A percentile compares a stretch with the other conserved stretches of the same genome.
These are phyloP conservation scores for Irpex lacteus DNA, from an alignment of 1,284 basidiomycete genomes.

Conservation along the genomic window DNA sequence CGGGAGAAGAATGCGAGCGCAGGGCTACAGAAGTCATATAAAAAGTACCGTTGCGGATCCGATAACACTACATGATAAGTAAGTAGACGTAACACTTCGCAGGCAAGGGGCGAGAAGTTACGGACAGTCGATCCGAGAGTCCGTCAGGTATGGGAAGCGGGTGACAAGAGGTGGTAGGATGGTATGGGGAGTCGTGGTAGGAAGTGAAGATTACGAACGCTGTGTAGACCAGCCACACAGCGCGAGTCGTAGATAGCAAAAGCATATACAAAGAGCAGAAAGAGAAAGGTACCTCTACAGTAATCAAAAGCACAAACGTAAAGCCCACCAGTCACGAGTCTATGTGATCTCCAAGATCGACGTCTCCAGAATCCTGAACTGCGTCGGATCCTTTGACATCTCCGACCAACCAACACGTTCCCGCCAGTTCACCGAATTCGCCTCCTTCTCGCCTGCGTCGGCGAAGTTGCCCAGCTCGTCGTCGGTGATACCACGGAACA, in stretches of 20 bases:
- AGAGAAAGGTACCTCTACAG: neutral
- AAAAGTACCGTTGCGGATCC: neutral
- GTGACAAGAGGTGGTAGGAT: neutral
- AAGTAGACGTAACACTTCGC: neutral
- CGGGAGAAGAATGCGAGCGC: neutral
- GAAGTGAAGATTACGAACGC: neutral
- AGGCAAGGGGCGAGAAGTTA: neutral
- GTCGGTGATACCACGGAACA: conserved; percentile 77
- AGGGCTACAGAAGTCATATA: neutral
- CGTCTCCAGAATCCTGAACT: conserved; percentile 76
- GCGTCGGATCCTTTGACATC: conserved; percentile 63
- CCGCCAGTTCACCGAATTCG: conserved; percentile 73
- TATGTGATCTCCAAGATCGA: conserved; percentile 65
- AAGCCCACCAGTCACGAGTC: neutral
- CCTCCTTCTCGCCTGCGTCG: conserved; percentile 81
- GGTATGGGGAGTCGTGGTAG: neutral
- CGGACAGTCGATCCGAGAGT: neutral
- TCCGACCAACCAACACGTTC: conserved; percentile 76
- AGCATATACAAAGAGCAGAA: neutral
- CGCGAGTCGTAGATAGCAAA: neutral
- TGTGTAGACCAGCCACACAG: neutral
- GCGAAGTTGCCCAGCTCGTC: conserved; percentile 72
- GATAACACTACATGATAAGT: conserved; percentile 6
- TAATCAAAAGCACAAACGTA: neutral
- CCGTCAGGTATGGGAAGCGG: neutral